phyloP scores from a whole-genome alignment of 2,329 filamentous ascomycete genomes.

The Ophiocordyceps unilateralis region DNA sequence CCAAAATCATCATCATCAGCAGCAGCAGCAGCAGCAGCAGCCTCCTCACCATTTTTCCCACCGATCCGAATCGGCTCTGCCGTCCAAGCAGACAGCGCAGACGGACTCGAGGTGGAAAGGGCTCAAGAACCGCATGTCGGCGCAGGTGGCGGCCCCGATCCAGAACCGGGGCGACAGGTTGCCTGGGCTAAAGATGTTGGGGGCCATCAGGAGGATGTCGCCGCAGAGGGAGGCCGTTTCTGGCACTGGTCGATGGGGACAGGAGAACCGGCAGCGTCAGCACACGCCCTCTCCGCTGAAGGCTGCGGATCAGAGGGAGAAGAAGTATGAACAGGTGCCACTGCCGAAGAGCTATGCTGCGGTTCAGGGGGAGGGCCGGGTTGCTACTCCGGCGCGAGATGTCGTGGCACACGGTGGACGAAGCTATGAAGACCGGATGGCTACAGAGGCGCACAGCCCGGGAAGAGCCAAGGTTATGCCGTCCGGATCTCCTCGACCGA shows the following conservation, averaged over 20 bases:
- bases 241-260: too few relatives aligned
- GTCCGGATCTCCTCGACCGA: not conserved
- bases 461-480: not conserved
- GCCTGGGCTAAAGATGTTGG: slow-evolving; percentile 11
- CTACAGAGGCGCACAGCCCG: not conserved
- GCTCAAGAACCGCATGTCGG: slow-evolving; percentile 14
- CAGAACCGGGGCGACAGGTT: slow-evolving; percentile 7
- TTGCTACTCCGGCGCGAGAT: slow-evolving; percentile 12
- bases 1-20: not conserved
- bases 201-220: slow-evolving; percentile 12
- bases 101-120: slow-evolving; percentile 15
- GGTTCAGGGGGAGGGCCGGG: slow-evolving; percentile 18
- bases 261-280: not conserved
- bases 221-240: slow-evolving; percentile 3
- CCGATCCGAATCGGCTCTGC: not conserved
- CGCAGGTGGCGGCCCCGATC: slow-evolving; percentile 7
- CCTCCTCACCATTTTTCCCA: not conserved
- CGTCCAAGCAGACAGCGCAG: not conserved
- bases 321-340: slow-evolving; percentile 18
- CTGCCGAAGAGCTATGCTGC: slow-evolving; percentile 19
- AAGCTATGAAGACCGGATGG: not conserved
- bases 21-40: not conserved
- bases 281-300: not conserved
- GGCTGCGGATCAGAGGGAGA: slow-evolving; percentile 8
- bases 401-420: not conserved